Evolutionary conservation across 164 flowering plant species (phyloP), one percentile per base, ranked within the genome.

Genomic region (Euptelea pleiosperma): DNA sequence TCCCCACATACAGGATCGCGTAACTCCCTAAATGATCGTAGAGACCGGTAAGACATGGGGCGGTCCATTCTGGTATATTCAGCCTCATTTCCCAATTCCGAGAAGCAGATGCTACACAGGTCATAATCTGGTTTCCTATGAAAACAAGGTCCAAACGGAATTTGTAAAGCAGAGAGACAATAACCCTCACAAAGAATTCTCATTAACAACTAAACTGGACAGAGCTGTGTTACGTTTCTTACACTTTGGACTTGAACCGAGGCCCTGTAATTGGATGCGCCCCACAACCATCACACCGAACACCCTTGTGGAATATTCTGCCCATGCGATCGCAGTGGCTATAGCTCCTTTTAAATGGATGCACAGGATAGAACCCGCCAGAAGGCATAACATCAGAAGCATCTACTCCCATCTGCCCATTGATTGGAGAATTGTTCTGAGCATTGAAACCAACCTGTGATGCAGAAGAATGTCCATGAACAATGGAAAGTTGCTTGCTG

Each of bases 211-310:
- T 44, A 11, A 55, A 63, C 3, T 14, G 12, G n/a, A 51, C 15
- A 18, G 6, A 19, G 30, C n/a, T n/a, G 21, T 2, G 21, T 16
- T 18, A 31, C 41, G 11, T 42, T 55, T 37, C 94, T 79, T 82
- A 93, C 99, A 83, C 88, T 86, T 75, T 79, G 7, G 99, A 93
- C 70, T 88, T 88, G 78, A 71, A 90, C 12, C 99, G 82, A 18
- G 92, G 82, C 7, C 99, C 99, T 54, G 75, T 74, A 15, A 93
- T 90, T 8, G 99, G 99, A 75, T 75, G 71, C 59, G 75, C 81
- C 9, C 89, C 95, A 73, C 99, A 93, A 15, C 84, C 93, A 79
- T 90, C 97, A 60, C 99, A 93, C 1, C 53, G 75, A 52, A 93
- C 72, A 50, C 96, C 97, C 44, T 56, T 76, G 60, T 93, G 99